phyloP scores from a whole-genome alignment of 1,284 basidiomycete genomes.

The Ganoderma lucidum region DNA sequence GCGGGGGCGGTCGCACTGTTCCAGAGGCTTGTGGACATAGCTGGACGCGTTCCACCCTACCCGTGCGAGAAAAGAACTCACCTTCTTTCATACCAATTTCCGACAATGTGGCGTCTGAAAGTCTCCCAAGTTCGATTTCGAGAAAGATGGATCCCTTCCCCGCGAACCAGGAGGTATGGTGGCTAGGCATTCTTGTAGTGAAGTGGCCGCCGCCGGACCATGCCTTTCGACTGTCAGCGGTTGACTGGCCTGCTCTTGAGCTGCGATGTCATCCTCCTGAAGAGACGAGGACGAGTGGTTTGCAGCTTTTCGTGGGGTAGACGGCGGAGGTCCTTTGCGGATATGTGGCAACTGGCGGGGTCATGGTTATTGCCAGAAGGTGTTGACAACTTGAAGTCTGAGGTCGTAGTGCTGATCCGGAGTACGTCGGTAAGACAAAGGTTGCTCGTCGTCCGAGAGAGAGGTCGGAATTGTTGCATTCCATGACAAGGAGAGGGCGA shows the following conservation, averaged over 20 bases:
- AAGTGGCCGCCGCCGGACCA: too few species aligned
- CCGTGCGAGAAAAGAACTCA: constrained; percentile 12
- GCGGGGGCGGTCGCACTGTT: background rate
- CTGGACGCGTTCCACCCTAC: background rate
- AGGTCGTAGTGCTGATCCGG: too few species aligned
- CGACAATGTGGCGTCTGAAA: constrained; percentile 26
- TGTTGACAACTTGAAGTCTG: too few species aligned
- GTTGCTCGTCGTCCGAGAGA: background rate
- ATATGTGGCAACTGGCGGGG: constrained; percentile 10
- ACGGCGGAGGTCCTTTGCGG: constrained; percentile 41
- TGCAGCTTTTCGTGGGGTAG: constrained; percentile 55
- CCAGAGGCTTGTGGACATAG: background rate
- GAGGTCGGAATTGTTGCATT: too few species aligned
- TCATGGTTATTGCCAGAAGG: too few species aligned
- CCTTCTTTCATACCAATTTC: constrained; percentile 32
- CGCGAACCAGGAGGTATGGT: constrained; percentile 56
- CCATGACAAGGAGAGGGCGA: too few species aligned
- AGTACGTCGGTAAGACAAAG: too few species aligned
- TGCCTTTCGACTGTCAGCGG: too few species aligned
- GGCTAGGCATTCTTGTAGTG: constrained; percentile 35
- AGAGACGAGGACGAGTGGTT: constrained; percentile 51
- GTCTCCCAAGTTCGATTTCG: constrained; percentile 57
- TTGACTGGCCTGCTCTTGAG: constrained; percentile 26
- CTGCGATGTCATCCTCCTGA: constrained; percentile 31
- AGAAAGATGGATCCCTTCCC: constrained; percentile 62